These are phyloP conservation scores for Astragalus membranaceus DNA, from an alignment of 306 rosid species.

Conservation along the genomic window DNA sequence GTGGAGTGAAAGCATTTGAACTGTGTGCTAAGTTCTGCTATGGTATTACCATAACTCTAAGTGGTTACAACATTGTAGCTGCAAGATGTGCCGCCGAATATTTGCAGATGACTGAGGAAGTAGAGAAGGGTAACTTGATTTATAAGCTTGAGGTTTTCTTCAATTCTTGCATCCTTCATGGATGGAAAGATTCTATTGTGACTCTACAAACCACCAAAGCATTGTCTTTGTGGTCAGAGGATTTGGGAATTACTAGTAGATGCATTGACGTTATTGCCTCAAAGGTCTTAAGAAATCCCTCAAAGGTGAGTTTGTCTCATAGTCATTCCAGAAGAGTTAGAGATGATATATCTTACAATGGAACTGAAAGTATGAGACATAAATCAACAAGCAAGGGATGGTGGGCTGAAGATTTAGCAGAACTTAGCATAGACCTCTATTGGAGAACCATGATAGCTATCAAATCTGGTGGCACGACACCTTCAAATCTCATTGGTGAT, in stretches of 20 bases:
- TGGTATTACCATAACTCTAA: slow-evolving; percentile 72
- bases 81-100: slow-evolving; percentile 86
- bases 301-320: slow-evolving; percentile 69
- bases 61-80: slow-evolving; percentile 83
- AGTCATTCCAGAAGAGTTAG: slow-evolving; percentile 58
- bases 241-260: slow-evolving; percentile 65
- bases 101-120: slow-evolving; percentile 92
- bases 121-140: slow-evolving; percentile 80
- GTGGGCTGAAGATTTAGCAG: slow-evolving; percentile 98
- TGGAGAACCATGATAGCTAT: slow-evolving; percentile 90
- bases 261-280: slow-evolving; percentile 75
- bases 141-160: slow-evolving; percentile 88
- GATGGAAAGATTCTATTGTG: slow-evolving; percentile 89
- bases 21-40: slow-evolving; percentile 89
- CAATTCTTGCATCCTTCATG: slow-evolving; percentile 78
- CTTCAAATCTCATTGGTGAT: slow-evolving; percentile 68
- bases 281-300: slow-evolving; percentile 60
- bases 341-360: slow-evolving; percentile 71
- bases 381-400: slow-evolving; percentile 54
- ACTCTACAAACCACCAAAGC: slow-evolving; percentile 73
- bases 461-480: slow-evolving; percentile 65
- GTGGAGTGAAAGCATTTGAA: slow-evolving; percentile 79
- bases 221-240: slow-evolving; percentile 72
- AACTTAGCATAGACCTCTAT: slow-evolving; percentile 76
- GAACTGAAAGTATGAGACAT: slow-evolving; percentile 51